phyloP scores from a whole-genome alignment of 2,329 filamentous ascomycete genomes.

The Colletotrichum endophyticum region DNA sequence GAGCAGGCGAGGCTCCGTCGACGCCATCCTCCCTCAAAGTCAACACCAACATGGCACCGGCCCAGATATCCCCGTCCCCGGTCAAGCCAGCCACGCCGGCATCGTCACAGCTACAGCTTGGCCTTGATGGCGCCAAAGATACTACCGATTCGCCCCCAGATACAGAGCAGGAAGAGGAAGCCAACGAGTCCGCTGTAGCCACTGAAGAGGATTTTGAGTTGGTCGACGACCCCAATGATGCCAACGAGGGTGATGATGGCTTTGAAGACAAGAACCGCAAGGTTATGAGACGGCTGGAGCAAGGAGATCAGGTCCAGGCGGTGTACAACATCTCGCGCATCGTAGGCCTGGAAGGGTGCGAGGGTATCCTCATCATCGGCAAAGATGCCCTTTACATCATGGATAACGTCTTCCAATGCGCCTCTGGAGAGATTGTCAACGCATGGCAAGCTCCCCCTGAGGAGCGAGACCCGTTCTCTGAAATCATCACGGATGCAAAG shows the following conservation, averaged over 20 bases:
- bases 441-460: constrained; percentile 92
- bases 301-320: constrained; percentile 88
- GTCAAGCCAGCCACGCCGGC: constrained; percentile 27
- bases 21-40: constrained; percentile 18
- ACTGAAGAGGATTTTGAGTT: constrained; percentile 95
- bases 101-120: constrained; percentile 22
- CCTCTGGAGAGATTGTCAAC: constrained; percentile 95
- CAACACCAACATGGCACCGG: constrained; percentile 21
- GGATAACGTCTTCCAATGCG: constrained; percentile 94
- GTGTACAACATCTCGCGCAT: constrained; percentile 97
- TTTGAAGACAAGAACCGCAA: constrained; percentile 99
- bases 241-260: constrained; percentile 73
- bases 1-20: constrained; percentile 30
- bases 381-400: constrained; percentile 93
- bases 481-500: constrained; percentile 82
- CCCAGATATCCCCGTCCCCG: constrained; percentile 14
- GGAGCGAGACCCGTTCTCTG: constrained; percentile 93
- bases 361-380: constrained; percentile 91
- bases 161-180: constrained; percentile 29
- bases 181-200: constrained; percentile 34
- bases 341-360: constrained; percentile 89
- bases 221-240: constrained; percentile 89
- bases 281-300: constrained; percentile 91
- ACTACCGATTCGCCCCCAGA: constrained; percentile 22
- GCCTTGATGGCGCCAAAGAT: constrained; percentile 13